Percentiles rank a stretch among this genome's conserved stretches.
These are phyloP conservation scores for Cairneyella variabilis DNA, from an alignment of 495 filamentous ascomycete genomes.

Conservation along the genomic window DNA sequence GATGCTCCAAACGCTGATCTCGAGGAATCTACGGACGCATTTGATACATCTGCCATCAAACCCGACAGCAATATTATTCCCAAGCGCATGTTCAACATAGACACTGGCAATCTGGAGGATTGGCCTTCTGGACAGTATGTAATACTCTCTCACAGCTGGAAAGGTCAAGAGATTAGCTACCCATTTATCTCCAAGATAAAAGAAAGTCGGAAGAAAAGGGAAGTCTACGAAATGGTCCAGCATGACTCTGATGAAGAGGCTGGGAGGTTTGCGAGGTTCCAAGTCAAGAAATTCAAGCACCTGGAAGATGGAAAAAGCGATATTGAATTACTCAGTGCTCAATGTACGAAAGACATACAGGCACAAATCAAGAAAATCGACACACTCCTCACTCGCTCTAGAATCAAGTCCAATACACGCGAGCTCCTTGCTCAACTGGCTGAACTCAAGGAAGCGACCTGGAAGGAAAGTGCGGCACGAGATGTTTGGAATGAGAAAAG, in stretches of 20 bases:
- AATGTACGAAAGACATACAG: slow-evolving; percentile 9
- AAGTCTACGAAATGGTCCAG: slow-evolving; percentile 4
- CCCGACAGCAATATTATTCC: slow-evolving; percentile 25
- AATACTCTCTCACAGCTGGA: slow-evolving; percentile 47
- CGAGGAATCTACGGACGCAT: slow-evolving; percentile 3
- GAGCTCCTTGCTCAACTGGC: slow-evolving; percentile 8
- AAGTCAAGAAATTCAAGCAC: slow-evolving; percentile 12
- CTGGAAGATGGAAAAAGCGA: slow-evolving; percentile 7
- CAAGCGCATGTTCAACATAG: slow-evolving; percentile 41
- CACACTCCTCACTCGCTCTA: background rate
- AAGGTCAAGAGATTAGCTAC: slow-evolving; percentile 37
- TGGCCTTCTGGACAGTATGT: slow-evolving; percentile 36
- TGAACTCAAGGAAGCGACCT: slow-evolving; percentile 5
- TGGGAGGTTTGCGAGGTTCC: slow-evolving; percentile 11
- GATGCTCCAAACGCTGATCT: background rate
- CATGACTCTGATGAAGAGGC: slow-evolving; percentile 10
- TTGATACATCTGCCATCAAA: slow-evolving; percentile 4
- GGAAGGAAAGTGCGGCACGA: background rate
- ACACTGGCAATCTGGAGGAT: slow-evolving; percentile 37
- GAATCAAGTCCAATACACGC: slow-evolving; percentile 4
- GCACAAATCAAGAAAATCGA: slow-evolving; percentile 7
- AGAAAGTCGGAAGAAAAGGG: slow-evolving; percentile 6
- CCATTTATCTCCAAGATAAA: slow-evolving; percentile 28
- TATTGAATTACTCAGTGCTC: slow-evolving; percentile 2
- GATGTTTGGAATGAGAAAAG: background rate